Base-by-base conservation (phyloP, 345 rosid species). In the Gossypium australe region DNA sequence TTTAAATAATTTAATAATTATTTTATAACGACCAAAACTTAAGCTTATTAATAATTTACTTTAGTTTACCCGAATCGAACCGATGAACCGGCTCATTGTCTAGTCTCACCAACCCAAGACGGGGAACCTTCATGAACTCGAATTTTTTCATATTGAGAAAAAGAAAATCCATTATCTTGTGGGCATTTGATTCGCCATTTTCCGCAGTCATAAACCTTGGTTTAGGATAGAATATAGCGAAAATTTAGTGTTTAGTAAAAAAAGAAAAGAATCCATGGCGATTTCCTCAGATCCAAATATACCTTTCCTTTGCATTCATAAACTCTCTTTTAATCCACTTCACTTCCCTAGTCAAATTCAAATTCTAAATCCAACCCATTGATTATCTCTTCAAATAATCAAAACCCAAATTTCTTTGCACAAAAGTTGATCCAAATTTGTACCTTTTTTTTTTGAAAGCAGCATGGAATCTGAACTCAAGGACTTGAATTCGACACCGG, bases 401-500 rank as follows among this genome's bases (percentile, higher is more conserved):
- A 57, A 12, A 4, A 11, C 29, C 49, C 66, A 61, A 8, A 27
- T 61, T 61, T 49, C 16, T 7, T 49, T 49, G 11, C 16, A 49
- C 11, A 13, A 29, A 1, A 2, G 0, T 16, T 7, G 43, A 7
- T 44, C 27, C 45, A 41, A 51, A 27, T 73, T 56, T 4, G 25
- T 14, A 13, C 52, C 5, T 29, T 11, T 13, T 29, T 44, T 25
- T 2, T 34, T 34, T 34, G 41, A 6, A 43, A 67, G 49, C 60
- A 4, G 9, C 12, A 92, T 90, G 94, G 95, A 90, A 53, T 80
- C 88, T 17, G 91, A 90, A 84, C 86, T 92, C 72, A 86, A 86
- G 76, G 86, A 84, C 70, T 76, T 87, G 63, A 79, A 77, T 77
- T 81, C 87, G 27, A 78, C 78, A 70, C 82, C 85, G 27, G 69